Conservation (phyloP, 1,284 basidiomycete genomes). For the Apiotrichum laibachii region DNA sequence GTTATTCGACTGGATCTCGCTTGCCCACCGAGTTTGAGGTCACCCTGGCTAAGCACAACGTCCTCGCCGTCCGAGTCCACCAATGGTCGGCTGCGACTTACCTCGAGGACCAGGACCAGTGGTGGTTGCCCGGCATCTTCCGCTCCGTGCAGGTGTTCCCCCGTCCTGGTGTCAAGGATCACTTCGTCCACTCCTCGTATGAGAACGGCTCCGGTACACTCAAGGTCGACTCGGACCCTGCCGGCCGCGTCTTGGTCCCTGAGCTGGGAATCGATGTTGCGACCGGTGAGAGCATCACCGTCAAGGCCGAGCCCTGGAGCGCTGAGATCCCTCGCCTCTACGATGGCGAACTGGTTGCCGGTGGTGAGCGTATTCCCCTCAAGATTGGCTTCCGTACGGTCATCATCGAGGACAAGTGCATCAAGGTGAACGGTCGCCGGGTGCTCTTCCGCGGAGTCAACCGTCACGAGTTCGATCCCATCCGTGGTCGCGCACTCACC, state of each 20-base stretch:
- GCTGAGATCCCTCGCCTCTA: slow-evolving; percentile 28
- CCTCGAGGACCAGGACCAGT: slow-evolving; percentile 31
- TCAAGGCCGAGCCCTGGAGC: slow-evolving; percentile 22
- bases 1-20: slow-evolving; percentile 10
- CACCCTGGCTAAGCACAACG: slow-evolving; percentile 2
- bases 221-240: slow-evolving; percentile 20
- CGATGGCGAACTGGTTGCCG: not conserved
- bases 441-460: slow-evolving; percentile 29
- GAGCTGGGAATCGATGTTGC: slow-evolving; percentile 25
- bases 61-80: slow-evolving; percentile 23
- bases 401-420: slow-evolving; percentile 12
- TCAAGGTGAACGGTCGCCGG: slow-evolving; percentile 29
- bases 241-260: slow-evolving; percentile 18
- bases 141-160: slow-evolving; percentile 25
- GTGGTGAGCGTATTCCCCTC: slow-evolving; percentile 2
- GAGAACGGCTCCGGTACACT: slow-evolving; percentile 19
- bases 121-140: slow-evolving; percentile 34
- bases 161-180: slow-evolving; percentile 23
- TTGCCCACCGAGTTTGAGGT: slow-evolving; percentile 21
- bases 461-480: slow-evolving; percentile 32
- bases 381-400: slow-evolving; percentile 31
- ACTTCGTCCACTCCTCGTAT: slow-evolving; percentile 25
- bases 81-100: slow-evolving; percentile 27
- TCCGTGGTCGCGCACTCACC: slow-evolving; percentile 19
- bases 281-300: slow-evolving; percentile 7